Base-by-base conservation (phyloP, 495 filamentous ascomycete genomes). In the Neurospora sublineolata region DNA sequence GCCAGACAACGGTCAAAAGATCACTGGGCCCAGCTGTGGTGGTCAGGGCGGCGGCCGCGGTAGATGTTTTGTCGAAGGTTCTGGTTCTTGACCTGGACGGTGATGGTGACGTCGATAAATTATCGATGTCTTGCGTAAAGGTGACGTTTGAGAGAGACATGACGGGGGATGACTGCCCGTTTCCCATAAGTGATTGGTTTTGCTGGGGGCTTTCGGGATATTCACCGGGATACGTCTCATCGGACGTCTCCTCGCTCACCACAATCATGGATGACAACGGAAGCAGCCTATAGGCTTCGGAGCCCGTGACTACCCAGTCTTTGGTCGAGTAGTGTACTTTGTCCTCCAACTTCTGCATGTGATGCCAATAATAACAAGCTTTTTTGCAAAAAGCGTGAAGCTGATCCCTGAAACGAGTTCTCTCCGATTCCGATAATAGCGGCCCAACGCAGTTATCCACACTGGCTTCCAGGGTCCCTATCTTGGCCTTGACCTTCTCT, bases 1-100 rank as follows among this genome's bases (percentile, higher is more conserved):
- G 72, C 77, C 75, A 78, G 69, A 78, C 37, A 14, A 70, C 73
- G 14, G 0, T 30, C 52, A 64, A 64, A 27, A 64, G 27, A 33
- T 64, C 52, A 64, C 27, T 0, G 0, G 52, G 23, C 0, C 52
- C 52, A 1, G 12, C 6, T 64, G 27, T 27, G 27, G 23, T 33
- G 6, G 0, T 30, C 14, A 6, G 16, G 23, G 52, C 52, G 52
- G 11, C 46, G 18, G n/a, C 46, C 7, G 23, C 46, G 4, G 20
- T 14, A 0, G 46, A 58, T 16, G 46, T 2, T 1, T 8, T 30
- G 46, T 2, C 1, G 12, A 58, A 3, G 0, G 23, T 16, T 60
- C 52, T 4, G 52, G 1, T 33, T 14, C 11, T 33, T 36, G 52
- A 64, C 52, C 52, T 36, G 52, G 52, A 36, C 14, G 52, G 52